phyloP scores from a whole-genome alignment of 1,284 basidiomycete genomes.

The Ustilago tritici region DNA sequence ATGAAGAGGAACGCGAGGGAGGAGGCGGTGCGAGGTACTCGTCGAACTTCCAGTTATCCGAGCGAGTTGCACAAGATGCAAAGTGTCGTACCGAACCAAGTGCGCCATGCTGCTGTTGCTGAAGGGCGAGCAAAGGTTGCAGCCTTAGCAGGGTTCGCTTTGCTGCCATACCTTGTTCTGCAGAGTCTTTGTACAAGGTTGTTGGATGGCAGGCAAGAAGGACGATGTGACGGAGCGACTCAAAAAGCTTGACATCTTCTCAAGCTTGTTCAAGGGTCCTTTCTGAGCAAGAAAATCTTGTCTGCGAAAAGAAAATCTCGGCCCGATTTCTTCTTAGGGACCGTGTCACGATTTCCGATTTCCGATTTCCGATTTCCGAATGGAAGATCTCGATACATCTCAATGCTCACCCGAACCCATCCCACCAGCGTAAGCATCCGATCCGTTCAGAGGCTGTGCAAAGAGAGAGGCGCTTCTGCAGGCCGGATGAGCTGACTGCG shows the following conservation, averaged over 20 bases:
- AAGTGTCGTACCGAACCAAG: conserved; percentile 4
- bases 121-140: conserved; percentile 14
- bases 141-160: conserved; percentile 28
- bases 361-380: background rate
- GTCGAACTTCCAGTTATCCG: conserved; percentile 24
- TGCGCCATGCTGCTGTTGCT: conserved; percentile 5
- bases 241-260: conserved; percentile 13
- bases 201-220: background rate
- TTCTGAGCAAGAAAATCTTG: background rate
- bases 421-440: too few species aligned
- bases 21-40: conserved; percentile 21
- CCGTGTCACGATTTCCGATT: background rate
- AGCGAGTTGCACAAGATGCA: background rate
- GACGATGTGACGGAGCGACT: background rate
- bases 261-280: conserved; percentile 1
- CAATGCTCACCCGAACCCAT: background rate
- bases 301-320: background rate
- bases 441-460: too few species aligned
- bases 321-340: background rate
- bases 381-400: too few species aligned
- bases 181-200: too few species aligned
- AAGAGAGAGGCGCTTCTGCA: too few species aligned
- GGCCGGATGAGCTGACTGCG: too few species aligned
- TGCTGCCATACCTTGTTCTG: conserved; percentile 13
- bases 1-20: background rate